phyloP scores from a whole-genome alignment of 2,329 filamentous ascomycete genomes.

The Cordyceps cicadae region DNA sequence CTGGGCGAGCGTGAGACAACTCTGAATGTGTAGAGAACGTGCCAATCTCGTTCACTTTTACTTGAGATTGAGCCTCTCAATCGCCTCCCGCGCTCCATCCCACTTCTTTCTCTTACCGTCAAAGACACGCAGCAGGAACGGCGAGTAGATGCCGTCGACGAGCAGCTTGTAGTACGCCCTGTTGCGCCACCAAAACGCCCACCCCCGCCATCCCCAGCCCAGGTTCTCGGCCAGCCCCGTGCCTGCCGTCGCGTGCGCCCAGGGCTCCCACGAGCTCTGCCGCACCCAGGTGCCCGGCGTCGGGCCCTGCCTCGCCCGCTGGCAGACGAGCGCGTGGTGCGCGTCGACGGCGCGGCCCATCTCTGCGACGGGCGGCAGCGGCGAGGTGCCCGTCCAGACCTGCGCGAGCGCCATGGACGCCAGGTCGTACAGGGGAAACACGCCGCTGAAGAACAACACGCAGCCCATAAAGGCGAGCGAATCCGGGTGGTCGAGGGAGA shows the following conservation, averaged over 20 bases:
- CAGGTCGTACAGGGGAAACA: conserved; percentile 33
- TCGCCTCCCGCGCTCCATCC: conserved; percentile 29
- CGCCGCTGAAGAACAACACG: conserved; percentile 26
- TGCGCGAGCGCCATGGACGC: conserved; percentile 35
- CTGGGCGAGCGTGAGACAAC: not conserved
- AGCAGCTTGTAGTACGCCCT: conserved; percentile 28
- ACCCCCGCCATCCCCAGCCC: conserved; percentile 31
- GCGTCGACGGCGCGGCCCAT: conserved; percentile 30
- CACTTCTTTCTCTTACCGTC: conserved; percentile 32
- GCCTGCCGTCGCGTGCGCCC: conserved; percentile 34
- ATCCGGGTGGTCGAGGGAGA: conserved; percentile 33
- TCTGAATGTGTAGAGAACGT: not conserved
- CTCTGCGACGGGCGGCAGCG: conserved; percentile 25
- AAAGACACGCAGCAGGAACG: conserved; percentile 34
- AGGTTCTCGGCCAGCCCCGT: conserved; percentile 31
- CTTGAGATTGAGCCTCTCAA: conserved; percentile 23
- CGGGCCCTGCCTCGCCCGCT: conserved; percentile 20
- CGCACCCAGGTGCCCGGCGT: conserved; percentile 21
- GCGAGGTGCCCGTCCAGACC: conserved; percentile 31
- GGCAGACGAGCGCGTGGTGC: conserved; percentile 26
- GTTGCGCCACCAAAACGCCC: conserved; percentile 34
- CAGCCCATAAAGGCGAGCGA: conserved; percentile 36
- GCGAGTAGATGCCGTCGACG: conserved; percentile 32
- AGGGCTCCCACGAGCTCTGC: conserved; percentile 29
- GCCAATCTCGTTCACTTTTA: not conserved